Evolutionary conservation across 176 grass and related monocot genomes (phyloP), one percentile per base, ranked within the genome.

Genomic region (Metroxylon sagu): DNA sequence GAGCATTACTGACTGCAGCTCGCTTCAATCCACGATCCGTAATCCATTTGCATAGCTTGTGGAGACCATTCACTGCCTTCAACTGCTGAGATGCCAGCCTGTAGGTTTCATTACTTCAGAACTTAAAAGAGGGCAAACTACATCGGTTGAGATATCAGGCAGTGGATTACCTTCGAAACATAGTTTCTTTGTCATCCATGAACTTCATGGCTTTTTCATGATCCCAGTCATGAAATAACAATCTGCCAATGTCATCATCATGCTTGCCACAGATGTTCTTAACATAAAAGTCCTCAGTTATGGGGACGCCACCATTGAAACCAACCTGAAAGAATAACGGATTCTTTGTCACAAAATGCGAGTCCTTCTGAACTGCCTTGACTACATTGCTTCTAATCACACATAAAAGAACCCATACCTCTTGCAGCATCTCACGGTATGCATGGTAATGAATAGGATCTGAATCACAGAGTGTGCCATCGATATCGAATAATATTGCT

Each of bases 391-490:
- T 35, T 0, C 6, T 35, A 8, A 35, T 8, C 31, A 5, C 31
- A 35, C 5, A 35, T 35, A 35, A 35, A 4, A 53, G 52, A 35
- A 4, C 4, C 14, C 1, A 60, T 60, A 91, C 89, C 85, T 95
- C 27, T 65, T 80, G 71, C 27, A 95, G 79, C 59, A 81, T 65
- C 4, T 95, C 79, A 0, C 70, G 82, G 64, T 83, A 89, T 19
- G 90, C 90, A 26, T 52, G 61, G 55, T 83, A 95, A 64, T 95
- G 90, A 70, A 89, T 65, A 8, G 90, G 90, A 29, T 95, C 90
- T 43, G 90, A 95, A 71, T 95, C 90, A 43, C 70, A 78, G 8
- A 95, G 59, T 8, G 90, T 95, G 49, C 90, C 90, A 54, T 95
- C 85, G 27, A 95, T 81, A 71, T 95, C 85, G 27, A 95, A 95